These are phyloP conservation scores for Filobasidium wieringae DNA, from an alignment of 768 basidiomycete species.

Conservation along the genomic window DNA sequence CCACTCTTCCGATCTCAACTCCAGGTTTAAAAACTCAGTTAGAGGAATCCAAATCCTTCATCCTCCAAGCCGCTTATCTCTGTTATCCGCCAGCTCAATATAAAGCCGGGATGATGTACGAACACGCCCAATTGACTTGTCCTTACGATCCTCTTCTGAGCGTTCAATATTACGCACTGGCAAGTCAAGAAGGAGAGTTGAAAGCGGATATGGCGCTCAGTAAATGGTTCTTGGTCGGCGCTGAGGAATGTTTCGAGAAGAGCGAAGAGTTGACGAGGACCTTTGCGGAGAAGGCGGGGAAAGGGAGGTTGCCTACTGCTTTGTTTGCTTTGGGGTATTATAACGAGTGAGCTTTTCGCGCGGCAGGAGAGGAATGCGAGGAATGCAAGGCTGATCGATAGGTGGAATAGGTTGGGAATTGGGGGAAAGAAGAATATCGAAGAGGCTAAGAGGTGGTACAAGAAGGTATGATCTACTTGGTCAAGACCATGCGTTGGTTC, in stretches of 20 bases:
- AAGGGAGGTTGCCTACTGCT: conserved; percentile 61
- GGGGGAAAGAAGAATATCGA: conserved; percentile 49
- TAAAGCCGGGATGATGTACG: conserved; percentile 84
- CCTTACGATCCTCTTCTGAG: conserved; percentile 76
- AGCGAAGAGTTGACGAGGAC: conserved; percentile 53
- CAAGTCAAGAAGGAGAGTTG: conserved; percentile 66
- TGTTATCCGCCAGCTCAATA: conserved; percentile 72
- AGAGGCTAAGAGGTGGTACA: conserved; percentile 67
- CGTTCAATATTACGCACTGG: conserved; percentile 68
- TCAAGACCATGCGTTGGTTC: neutral
- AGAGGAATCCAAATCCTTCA: conserved; percentile 58
- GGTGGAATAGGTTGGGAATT: conserved; percentile 53
- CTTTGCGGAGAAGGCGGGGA: conserved; percentile 67
- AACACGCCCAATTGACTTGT: conserved; percentile 75
- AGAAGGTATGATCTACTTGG: conserved; percentile 41
- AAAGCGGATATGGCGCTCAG: conserved; percentile 95
- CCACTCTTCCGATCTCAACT: conserved; percentile 44
- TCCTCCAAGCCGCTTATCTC: conserved; percentile 76
- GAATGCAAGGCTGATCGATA: neutral
- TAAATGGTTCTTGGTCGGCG: conserved; percentile 95
- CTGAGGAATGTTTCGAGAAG: conserved; percentile 61
- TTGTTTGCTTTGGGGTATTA: conserved; percentile 97
- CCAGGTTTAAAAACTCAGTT: conserved; percentile 32
- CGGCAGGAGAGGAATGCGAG: neutral
- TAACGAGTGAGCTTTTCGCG: conserved; percentile 45